Conservation (phyloP, 805 yeast species). For the Barnettozyma vustinii region DNA sequence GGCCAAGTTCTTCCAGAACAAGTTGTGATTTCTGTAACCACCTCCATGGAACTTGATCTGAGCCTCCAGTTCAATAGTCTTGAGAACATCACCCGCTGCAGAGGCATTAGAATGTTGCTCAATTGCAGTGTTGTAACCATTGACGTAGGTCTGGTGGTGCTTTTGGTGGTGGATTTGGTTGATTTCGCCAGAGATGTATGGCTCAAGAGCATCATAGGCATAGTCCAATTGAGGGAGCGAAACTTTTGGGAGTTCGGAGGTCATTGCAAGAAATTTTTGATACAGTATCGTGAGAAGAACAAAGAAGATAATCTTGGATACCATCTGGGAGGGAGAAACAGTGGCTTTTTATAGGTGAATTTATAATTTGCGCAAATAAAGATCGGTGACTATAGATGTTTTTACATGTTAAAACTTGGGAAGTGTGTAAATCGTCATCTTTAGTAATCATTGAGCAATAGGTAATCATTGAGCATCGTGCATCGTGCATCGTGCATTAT, state of each 20-base stretch:
- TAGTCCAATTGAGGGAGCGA: slow-evolving; percentile 76
- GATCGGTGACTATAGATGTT: background rate
- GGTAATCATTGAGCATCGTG: too few relatives aligned
- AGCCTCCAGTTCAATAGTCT: slow-evolving; percentile 60
- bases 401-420: too few relatives aligned
- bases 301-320: background rate
- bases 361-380: slow-evolving; percentile 1
- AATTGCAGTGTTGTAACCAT: slow-evolving; percentile 70
- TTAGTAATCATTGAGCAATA: too few relatives aligned
- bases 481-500: too few relatives aligned
- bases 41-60: slow-evolving; percentile 88
- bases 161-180: slow-evolving; percentile 82
- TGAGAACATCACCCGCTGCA: slow-evolving; percentile 49
- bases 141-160: slow-evolving; percentile 90
- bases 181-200: slow-evolving; percentile 78
- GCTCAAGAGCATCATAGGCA: slow-evolving; percentile 83
- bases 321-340: background rate
- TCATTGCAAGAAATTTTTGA: background rate
- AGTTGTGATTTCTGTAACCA: slow-evolving; percentile 78
- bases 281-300: background rate
- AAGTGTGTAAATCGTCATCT: too few relatives aligned
- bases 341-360: background rate
- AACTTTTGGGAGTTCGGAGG: slow-evolving; percentile 26
- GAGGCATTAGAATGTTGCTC: slow-evolving; percentile 68
- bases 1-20: slow-evolving; percentile 85